phyloP scores from a whole-genome alignment of 768 basidiomycete species.

The Lactifluus piperatus region DNA sequence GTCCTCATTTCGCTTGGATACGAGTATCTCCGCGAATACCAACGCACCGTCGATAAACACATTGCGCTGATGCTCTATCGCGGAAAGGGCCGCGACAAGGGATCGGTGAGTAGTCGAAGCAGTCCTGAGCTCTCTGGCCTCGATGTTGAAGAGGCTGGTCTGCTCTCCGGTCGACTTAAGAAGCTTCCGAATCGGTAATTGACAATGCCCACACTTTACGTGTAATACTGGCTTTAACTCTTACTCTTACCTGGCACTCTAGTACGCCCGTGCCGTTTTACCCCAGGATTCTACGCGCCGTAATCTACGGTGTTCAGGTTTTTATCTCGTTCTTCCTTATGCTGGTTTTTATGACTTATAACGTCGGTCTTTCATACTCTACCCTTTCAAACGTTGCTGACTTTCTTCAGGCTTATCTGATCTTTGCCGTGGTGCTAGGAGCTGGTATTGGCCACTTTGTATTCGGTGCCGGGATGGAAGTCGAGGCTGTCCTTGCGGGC shows the following conservation, averaged over 20 bases:
- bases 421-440: constrained; percentile 71
- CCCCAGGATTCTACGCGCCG: constrained; percentile 50
- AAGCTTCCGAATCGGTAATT: constrained; percentile 39
- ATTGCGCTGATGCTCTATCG: constrained; percentile 44
- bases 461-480: constrained; percentile 57
- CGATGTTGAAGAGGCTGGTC: constrained; percentile 43
- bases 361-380: constrained; percentile 43
- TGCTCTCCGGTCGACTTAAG: constrained; percentile 41
- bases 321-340: constrained; percentile 86
- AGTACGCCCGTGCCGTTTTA: constrained; percentile 44
- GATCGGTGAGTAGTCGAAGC: constrained; percentile 32
- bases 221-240: constrained; percentile 33
- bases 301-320: constrained; percentile 65
- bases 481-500: constrained; percentile 46
- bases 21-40: constrained; percentile 68
- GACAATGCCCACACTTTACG: not conserved
- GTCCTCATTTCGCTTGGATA: constrained; percentile 62
- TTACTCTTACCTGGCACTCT: not conserved
- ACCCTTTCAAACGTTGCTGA: not conserved
- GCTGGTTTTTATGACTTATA: constrained; percentile 97
- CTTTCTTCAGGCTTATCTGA: constrained; percentile 65
- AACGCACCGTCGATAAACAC: constrained; percentile 46
- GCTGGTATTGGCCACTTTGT: constrained; percentile 78
- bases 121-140: constrained; percentile 30
- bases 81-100: constrained; percentile 39